Evolutionary conservation across 116 monocot genomes (phyloP), one percentile per base, ranked within the genome.

Genomic region (Cymodocea nodosa): DNA sequence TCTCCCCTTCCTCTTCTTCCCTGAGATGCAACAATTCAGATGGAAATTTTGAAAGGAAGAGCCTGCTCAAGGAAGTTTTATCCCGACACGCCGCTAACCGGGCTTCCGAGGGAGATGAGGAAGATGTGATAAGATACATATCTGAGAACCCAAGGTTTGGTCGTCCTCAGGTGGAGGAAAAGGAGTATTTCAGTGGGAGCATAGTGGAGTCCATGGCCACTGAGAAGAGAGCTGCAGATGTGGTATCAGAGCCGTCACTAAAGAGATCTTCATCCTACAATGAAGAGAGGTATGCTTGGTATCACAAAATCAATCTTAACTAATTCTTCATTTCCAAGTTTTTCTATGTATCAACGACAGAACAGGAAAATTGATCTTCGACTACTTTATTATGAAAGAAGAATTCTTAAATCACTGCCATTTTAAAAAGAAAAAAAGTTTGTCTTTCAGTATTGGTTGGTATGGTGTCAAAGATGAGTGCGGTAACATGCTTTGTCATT

Each of bases 161-260:
- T 1, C 71, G 71, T 51, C 70, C 52, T 0, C 73, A 71, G 62
- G n/a, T 74, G 60, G 90, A 85, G 75, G 90, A 95, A n/a, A 90
- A 97, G 83, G 88, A 90, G 78, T 97, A 97, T 56, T 97, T 97
- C 72, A 97, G 97, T 62, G 97, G 97, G 69, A 97, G 91, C 76
- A 88, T 97, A 23, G 83, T 97, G 49, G 97, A 90, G 68, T 58
- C 76, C 24, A 77, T 79, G 16, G 10, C 50, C 9, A 67, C 50
- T 23, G 25, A 61, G 14, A 23, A 50, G 15, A 64, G 23, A 51
- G 64, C 66, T 14, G 59, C 60, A 35, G 23, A 60, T 0, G 74
- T 56, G 0, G 70, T 50, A 8, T 51, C 75, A 0, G 79, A 74
- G 40, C 76, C 85, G 0, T 67, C 70, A 9, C 79, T 97, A 0